Evolutionary conservation across 345 rosid genomes (phyloP), one percentile per base, ranked within the genome.

Genomic region (Angophora floribunda): DNA sequence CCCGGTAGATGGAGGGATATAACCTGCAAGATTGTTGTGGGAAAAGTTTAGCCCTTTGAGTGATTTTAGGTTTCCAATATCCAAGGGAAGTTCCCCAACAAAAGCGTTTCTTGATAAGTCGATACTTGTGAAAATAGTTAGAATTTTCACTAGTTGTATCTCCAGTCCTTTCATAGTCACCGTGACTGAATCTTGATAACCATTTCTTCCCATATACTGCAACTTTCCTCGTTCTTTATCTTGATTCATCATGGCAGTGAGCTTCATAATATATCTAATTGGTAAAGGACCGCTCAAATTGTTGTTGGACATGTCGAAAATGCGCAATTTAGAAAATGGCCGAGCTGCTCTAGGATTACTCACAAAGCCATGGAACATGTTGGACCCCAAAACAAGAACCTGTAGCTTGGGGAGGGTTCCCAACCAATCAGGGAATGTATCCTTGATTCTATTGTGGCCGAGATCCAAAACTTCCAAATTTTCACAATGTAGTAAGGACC

Each of bases 1-100:
- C 41, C 41, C 1, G 4, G 0, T n/a, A 65, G 19, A 65, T 0
- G 0, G 3, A n/a, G 9, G 41, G 19, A 65, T n/a, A 63, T 14
- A 63, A 9, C 41, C 19, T 0, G 5, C 14, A 15, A 63, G 75
- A 63, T n/a, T n/a, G 75, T 63, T n/a, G 75, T n/a, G 41, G 14
- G 19, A 63, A 7, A 63, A 63, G 32, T n/a, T 63, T n/a, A 63
- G 19, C 19, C 75, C 19, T 63, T n/a, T 63, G 1, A n/a, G 75
- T 2, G 41, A 63, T 36, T 63, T 63, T 7, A 63, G 5, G 19
- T 63, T 28, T 63, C 41, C 75, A 13, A 63, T 63, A 13, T n/a
- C 0, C 9, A 14, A 0, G 1, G 10, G 75, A 13, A 63, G 41
- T 9, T 63, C 19, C 19, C 75, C 19, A n/a, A 1, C 22, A 30